Evolutionary conservation across 257 asterid species (phyloP), one percentile per base, ranked within the genome.

Genomic region (Plantago ovata): DNA sequence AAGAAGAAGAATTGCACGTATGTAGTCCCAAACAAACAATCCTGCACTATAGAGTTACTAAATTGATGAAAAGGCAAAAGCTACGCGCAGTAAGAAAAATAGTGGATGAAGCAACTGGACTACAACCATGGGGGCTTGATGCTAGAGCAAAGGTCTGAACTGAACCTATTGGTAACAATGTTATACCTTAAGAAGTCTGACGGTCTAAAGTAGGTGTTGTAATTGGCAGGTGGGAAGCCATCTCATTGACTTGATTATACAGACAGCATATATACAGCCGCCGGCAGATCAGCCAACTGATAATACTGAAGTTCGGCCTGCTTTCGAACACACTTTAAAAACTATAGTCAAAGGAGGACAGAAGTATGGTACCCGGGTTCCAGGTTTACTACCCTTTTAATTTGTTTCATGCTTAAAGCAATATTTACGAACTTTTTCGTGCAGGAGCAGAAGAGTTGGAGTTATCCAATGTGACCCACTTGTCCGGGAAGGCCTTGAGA

Each of bases 261-360:
- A 83, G 72, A 88, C 95, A 23, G 98, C 98, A 50, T 87, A 79
- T 67, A 85, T 92, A 60, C 98, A 87, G 72, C 62, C 88, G 47
- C 92, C 94, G 3, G 81, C 65, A 19, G 75, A 77, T 74, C 93
- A 85, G 65, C 70, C 61, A 38, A 71, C 75, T 50, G 96, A 85
- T 43, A 68, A 69, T 58, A 74, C 95, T 49, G 98, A 92, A 68
- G 61, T 92, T 70, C 84, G 94, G 64, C 98, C 98, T 70, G 98
- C 98, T 60, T 92, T 92, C 75, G 48, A 65, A 39, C 98, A 88
- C 75, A 80, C 95, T 66, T 20, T 44, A 56, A 85, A 68, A 68
- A 80, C 76, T 56, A 77, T 81, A 61, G 10, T 75, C 58, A 91
- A 70, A 70, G 94, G 71, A 57, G 94, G 71, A 57, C 81, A 70